Conservation (phyloP, 2,329 filamentous ascomycete genomes). For the Penicillium griseofulvum region DNA sequence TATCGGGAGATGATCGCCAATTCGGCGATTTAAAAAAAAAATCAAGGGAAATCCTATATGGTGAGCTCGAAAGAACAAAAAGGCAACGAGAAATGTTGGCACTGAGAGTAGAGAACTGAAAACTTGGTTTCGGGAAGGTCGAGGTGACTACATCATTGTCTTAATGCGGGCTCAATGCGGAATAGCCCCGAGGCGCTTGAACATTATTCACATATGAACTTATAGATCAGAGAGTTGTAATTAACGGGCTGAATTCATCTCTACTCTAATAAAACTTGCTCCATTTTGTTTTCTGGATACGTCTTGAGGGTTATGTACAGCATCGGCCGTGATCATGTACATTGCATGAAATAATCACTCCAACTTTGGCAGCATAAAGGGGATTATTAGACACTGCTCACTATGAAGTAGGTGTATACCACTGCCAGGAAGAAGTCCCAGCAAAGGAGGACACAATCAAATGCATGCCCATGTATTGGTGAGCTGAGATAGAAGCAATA, state of each 20-base stretch:
- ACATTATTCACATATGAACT: background rate
- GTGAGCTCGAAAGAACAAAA: background rate
- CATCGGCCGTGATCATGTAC: constrained; percentile 31
- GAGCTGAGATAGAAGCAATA: constrained; percentile 5
- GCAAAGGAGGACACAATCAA: background rate
- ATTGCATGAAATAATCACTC: constrained; percentile 26
- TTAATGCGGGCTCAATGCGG: constrained; percentile 16
- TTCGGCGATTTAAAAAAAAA: background rate
- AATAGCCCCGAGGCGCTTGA: background rate
- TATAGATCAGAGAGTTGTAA: background rate
- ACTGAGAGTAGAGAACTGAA: background rate
- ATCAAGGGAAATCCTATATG: background rate
- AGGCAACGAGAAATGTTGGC: background rate
- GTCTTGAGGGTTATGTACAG: constrained; percentile 31
- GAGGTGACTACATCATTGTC: constrained; percentile 13
- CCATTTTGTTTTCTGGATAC: constrained; percentile 23
- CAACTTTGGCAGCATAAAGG: constrained; percentile 8
- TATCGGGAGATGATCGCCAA: background rate
- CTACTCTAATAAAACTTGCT: constrained; percentile 7
- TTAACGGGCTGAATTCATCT: background rate
- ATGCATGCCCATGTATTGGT: constrained; percentile 7
- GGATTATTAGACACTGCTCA: constrained; percentile 17
- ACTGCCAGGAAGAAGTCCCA: background rate
- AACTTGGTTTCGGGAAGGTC: constrained; percentile 6
- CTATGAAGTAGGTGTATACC: background rate